Base-by-base conservation (phyloP, 2,329 filamentous ascomycete genomes). In the Dothistroma pini region DNA sequence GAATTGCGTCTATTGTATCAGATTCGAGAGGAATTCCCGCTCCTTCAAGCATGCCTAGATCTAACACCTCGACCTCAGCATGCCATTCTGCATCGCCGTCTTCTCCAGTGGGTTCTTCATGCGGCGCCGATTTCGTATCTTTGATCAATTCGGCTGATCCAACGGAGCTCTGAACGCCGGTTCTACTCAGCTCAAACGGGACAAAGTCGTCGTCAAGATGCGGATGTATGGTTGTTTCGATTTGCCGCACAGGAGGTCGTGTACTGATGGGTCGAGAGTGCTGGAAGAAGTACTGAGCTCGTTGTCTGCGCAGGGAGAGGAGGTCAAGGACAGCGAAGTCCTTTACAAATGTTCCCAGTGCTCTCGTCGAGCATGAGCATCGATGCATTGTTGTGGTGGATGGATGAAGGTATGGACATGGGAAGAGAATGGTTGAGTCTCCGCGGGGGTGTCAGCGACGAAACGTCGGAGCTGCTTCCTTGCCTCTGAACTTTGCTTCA, bases 311-410 rank as follows among this genome's bases (percentile, higher is more conserved):
- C 14, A 70, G 34, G 7, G 59, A 59, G 44, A 70, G 29, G 8
- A 70, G 31, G 7, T 61, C 62, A 38, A 70, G 29, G 8, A 66
- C 68, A 34, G 67, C 67, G 19, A 71, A 51, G 44, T 71, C 64
- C 52, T 63, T 60, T 34, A 69, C 54, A 35, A 69, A 66, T 11
- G 53, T 44, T 29, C 68, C 67, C 12, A 71, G 67, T 12, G 67
- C 68, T 51, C 60, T 57, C 2, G 64, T 65, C n/a, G 67, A 64
- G 57, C 65, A 69, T 10, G 44, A 48, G 34, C 68, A 70, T 29
- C 56, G 57, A 54, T 54, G 50, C 67, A 68, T 68, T 14, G 32
- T 60, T 25, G 25, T 51, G 3, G 21, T 25, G 21, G 22, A 14
- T 49, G 4, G 10, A 3, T 19, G 44, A 2, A 49, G 22, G n/a